These are phyloP conservation scores for Stephanodiscus minutulus DNA, from an alignment of 108 stramenopile genomes.

Conservation along the genomic window DNA sequence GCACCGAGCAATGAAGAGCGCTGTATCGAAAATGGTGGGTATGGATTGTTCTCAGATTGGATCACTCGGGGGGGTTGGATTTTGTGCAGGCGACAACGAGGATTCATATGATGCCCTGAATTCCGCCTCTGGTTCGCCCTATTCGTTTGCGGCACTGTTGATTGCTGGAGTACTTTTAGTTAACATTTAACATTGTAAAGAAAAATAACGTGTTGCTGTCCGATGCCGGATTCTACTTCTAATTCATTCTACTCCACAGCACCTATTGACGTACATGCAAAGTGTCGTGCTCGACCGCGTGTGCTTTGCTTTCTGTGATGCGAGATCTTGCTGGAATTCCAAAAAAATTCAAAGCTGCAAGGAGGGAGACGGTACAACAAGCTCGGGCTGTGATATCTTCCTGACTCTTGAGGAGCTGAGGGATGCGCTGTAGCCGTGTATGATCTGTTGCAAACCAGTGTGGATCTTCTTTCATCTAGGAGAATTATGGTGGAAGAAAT, in stretches of 20 bases:
- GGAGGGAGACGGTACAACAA: neutral
- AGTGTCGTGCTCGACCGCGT: constrained; percentile 28
- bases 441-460: constrained; percentile 28
- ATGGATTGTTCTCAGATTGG: constrained; percentile 38
- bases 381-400: constrained; percentile 28
- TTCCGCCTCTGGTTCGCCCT: neutral
- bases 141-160: constrained; percentile 3
- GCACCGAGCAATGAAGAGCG: constrained; percentile 22
- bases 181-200: neutral
- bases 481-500: constrained; percentile 8
- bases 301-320: constrained; percentile 44
- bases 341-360: constrained; percentile 40
- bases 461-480: constrained; percentile 22
- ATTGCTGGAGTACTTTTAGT: neutral
- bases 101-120: neutral
- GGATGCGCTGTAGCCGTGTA: constrained; percentile 15
- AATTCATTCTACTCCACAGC: neutral
- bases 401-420: constrained; percentile 33
- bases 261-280: too few species aligned
- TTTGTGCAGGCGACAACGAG: constrained; percentile 23
- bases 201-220: neutral
- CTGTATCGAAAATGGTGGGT: constrained; percentile 35
- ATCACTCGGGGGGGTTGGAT: constrained; percentile 20
- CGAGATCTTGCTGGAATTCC: constrained; percentile 40
- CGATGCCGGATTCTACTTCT: neutral